phyloP scores from a whole-genome alignment of 148 eudicot species.

The Chenopodium suecicum region DNA sequence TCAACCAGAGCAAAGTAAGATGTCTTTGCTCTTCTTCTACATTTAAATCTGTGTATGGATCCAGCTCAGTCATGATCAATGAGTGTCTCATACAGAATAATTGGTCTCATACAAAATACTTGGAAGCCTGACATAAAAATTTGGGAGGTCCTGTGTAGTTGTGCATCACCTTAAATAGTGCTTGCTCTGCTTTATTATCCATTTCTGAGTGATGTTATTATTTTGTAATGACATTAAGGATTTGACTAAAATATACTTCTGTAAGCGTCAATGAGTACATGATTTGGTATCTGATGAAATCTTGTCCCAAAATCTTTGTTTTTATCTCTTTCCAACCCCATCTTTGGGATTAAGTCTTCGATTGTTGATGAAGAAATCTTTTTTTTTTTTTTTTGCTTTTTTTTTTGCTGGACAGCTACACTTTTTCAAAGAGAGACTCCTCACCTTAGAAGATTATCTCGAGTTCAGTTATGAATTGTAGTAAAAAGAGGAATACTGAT shows the following conservation, averaged over 20 bases:
- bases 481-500: too few relatives aligned
- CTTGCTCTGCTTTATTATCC: neutral
- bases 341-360: too few relatives aligned
- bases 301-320: too few relatives aligned
- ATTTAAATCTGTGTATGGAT: slow-evolving; percentile 1
- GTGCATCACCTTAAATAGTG: neutral
- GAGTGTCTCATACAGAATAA: neutral
- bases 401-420: too few relatives aligned
- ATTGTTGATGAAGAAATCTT: neutral
- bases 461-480: too few relatives aligned
- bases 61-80: neutral
- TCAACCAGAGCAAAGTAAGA: slow-evolving; percentile 81
- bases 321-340: too few relatives aligned
- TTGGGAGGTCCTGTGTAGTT: slow-evolving; percentile 5
- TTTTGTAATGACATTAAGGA: neutral
- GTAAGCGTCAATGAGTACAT: too few relatives aligned
- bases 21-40: slow-evolving; percentile 5
- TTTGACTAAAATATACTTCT: neutral
- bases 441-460: neutral
- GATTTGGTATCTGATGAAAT: too few relatives aligned
- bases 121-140: neutral
- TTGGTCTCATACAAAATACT: neutral
- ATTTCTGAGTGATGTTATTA: too few relatives aligned
- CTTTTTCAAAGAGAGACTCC: neutral
- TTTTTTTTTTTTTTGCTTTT: too few relatives aligned